Base-by-base conservation (phyloP, 352 stramenopile species). In the Phytophthora lateralis region DNA sequence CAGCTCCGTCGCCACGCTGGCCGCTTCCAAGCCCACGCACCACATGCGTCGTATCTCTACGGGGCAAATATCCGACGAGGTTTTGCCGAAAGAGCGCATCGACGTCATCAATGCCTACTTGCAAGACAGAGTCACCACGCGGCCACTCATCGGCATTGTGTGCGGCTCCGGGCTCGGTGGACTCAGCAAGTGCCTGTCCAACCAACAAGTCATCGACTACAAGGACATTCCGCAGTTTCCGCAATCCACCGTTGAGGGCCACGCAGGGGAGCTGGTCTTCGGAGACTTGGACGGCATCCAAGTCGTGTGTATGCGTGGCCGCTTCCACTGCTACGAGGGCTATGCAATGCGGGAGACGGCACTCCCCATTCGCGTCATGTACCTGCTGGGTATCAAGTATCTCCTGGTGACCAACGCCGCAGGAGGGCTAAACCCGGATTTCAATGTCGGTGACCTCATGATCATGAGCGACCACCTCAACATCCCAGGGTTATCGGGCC, bases 311-410 rank as follows among this genome's bases (percentile, higher is more conserved):
- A 97, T 98, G 79, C 82, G 91, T 27, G 96, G 96, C 37, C 76
- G 96, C 56, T 98, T 98, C 77, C 96, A 99, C 83, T 93, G 75
- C 47, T 99, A 98, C 76, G 93, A 98, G 73, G 96, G 96, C 63
- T 95, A 98, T 75, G 78, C 88, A 35, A 97, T 98, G 78, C 78
- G 93, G 47, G 95, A 95, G 27, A 95, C 95, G 17, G 85, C 93
- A 17, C 66, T 98, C 14, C 93, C 95, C 15, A 93, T 98, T 29
- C 84, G 87, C 34, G 81, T 98, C 43, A 98, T 99, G 86, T 87
- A 95, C 62, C 84, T 97, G 38, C 71, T 99, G 4, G 89, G 91
- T 49, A 95, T 98, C 54, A 91, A 97, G 64, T 83, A 98, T 37
- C 77, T 98, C 21, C 78, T 99, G 47, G 80, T 98, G 20, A 99